Evolutionary conservation across 1,284 basidiomycete species (phyloP), one percentile per base, ranked within the genome.

Genomic region (Xerocomus amazonicus): DNA sequence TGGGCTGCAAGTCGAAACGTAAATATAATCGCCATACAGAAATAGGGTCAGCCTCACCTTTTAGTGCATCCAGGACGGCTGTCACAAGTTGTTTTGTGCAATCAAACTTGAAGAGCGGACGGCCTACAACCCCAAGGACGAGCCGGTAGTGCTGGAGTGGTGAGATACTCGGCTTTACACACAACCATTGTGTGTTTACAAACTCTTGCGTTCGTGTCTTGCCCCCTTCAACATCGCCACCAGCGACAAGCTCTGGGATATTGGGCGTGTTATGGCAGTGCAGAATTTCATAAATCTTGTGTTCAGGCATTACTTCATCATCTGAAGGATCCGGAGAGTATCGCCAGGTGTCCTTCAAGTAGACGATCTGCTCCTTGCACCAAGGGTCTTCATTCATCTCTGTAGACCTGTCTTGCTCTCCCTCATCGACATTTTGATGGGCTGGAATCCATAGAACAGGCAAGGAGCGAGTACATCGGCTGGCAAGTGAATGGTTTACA

Each of bases 71-170:
- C 33, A 34, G 33, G 6, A 34, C 33, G 14, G 13, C 33, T 6
- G 33, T 34, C 9, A 34, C 33, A 13, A 34, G 33, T 6, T 34
- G 13, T n/a, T 34, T 34, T 2, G 33, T 34, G 33, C 33, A 9
- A n/a, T 14, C n/a, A 29, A 40, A 9, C 6, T 3, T 9, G 6
- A 16, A 16, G 4, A 10, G 27, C 9, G n/a, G 14, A 4, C 13
- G n/a, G 2, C 12, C 26, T 9, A 14, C 28, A 33, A 31, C 16
- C 13, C 29, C 32, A 9, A 39, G 41, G 1, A 51, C 14, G 5
- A 51, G 45, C 6, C 36, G 50, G n/a, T 48, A 51, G 23, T 51
- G 45, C 13, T 51, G 50, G 19, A 14, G 40, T 4, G 40, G 31
- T 1, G 33, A 44, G 13, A 48, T 23, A 23, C 6, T 26, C 8